Evolutionary conservation across 371 early-diverging fungal genomes (phyloP), one percentile per base, ranked within the genome.

Genomic region (Mortierella sp.): DNA sequence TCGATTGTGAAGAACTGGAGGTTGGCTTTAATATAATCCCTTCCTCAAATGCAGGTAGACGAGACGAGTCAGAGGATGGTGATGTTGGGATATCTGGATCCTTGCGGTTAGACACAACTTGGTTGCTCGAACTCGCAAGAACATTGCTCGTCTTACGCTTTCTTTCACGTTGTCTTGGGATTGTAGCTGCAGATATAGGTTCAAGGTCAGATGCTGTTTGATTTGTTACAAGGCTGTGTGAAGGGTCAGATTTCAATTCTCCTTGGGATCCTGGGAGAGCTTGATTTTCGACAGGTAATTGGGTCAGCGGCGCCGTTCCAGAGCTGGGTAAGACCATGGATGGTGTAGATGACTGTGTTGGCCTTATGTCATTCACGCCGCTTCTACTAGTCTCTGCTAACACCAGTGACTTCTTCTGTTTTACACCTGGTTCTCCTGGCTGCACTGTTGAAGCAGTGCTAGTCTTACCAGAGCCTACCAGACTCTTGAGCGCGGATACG

Each of bases 401-500:
- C 5, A 57, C n/a, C 17, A 22, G 31, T 13, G 26, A 7, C 43
- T 29, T 2, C 31, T 43, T 51, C 2, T 32, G 31, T 22, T 49
- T 34, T 22, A 40, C 7, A 7, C 29, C 7, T 17, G 70, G 23
- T 6, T 35, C 17, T 6, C 3, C n/a, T 26, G 43, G 13, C 12
- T 17, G 12, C 2, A n/a, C 19, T 32, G 59, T 2, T 22, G 58
- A 58, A 19, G 26, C 26, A 67, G 12, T 12, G 13, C 40, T 26
- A n/a, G 17, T 5, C 35, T 26, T 53, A 8, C 47, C 45, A 0
- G 75, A 56, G 3, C 34, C 42, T 19, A 65, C 58, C 22, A 70
- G 31, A 31, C 19, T 67, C 56, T 76, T 71, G 47, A 71, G 76
- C 12, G 60, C 55, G 4, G 76, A 28, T 0, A 70, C 31, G 26